Base-by-base conservation (phyloP, 352 stramenopile species). In the Phytophthora macrochlamydospora region DNA sequence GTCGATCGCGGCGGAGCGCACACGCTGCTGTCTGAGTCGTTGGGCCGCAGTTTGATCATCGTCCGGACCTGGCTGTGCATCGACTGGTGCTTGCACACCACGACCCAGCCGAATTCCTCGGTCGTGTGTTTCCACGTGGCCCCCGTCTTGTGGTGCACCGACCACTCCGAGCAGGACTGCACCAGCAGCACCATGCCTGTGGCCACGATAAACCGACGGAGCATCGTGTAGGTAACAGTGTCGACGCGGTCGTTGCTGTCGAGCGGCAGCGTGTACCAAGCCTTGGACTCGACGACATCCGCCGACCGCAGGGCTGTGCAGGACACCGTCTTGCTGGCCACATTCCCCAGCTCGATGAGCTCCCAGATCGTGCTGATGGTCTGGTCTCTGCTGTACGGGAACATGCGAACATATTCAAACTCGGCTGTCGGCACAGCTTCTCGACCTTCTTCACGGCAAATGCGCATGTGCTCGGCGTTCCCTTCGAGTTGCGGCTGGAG, bases 281-380 rank as follows among this genome's bases (percentile, higher is more conserved):
- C 43, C 6, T 42, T 58, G n/a, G 65, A 42, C 6, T 18, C 56
- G 2, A 74, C 37, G 4, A 59, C 40, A 38, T 70, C 46, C 0
- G 31, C 37, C 0, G 51, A 67, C 2, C 48, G 42, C 31, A 32
- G 51, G 7, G 30, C 24, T 14, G 51, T 49, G 29, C n/a, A 50
- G 2, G 51, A 37, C 1, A 56, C 28, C 29, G 35, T 7, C 11
- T 60, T 40, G 9, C 32, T 38, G 4, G 38, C 9, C 31, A 59
- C 7, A 1, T 46, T 49, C 12, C 62, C 62, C 0, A 65, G 18
- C 13, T 46, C 42, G 18, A 69, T 60, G 7, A 52, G 50, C 62
- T 65, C 48, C 62, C 62, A 69, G 40, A 69, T 35, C 0, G 56
- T 56, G 4, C 42, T 64, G 1, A 49, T 40, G 24, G 49, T 73